Evolutionary conservation across 1,284 basidiomycete species (phyloP).

Genomic region (Phenoliferia sp.): DNA sequence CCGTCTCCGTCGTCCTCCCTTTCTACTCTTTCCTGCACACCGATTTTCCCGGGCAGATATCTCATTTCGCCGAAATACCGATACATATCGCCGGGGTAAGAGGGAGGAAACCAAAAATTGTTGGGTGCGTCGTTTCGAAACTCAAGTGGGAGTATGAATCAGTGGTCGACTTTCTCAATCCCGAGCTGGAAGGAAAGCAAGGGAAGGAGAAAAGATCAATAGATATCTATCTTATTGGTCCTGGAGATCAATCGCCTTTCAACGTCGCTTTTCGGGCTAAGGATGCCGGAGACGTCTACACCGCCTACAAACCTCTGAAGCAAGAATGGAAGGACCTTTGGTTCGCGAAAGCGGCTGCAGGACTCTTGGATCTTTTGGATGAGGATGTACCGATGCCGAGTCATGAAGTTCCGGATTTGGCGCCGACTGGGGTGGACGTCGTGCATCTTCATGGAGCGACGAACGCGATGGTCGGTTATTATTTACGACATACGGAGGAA

Average conservation of each 20-base stretch:
- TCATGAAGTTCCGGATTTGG: too few relatives aligned
- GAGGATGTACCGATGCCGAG: too few relatives aligned
- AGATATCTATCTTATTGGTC: constrained; percentile 22
- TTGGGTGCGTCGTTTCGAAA: constrained; percentile 12
- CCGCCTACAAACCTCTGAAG: constrained; percentile 26
- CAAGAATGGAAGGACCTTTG: constrained; percentile 29
- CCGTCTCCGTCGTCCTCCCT: constrained; percentile 20
- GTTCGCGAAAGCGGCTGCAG: constrained; percentile 16
- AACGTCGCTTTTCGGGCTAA: constrained; percentile 18
- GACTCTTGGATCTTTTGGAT: constrained; percentile 10
- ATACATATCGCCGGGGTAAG: neutral
- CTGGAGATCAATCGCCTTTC: constrained; percentile 13
- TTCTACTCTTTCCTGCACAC: constrained; percentile 22
- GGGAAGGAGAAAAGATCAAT: neutral
- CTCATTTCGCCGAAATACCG: neutral
- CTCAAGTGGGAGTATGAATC: constrained; percentile 15
- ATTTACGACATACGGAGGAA: constrained; percentile 3
- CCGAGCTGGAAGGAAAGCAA: neutral
- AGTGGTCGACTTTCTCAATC: constrained; percentile 7
- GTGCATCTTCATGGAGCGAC: constrained; percentile 28
- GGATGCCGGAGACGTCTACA: constrained; percentile 23
- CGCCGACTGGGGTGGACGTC: constrained; percentile 10
- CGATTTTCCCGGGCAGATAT: neutral
- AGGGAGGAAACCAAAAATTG: neutral
- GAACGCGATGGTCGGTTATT: constrained; percentile 26